Evolutionary conservation across 2,329 filamentous ascomycete species (phyloP).

Genomic region (Phialophora expanda): DNA sequence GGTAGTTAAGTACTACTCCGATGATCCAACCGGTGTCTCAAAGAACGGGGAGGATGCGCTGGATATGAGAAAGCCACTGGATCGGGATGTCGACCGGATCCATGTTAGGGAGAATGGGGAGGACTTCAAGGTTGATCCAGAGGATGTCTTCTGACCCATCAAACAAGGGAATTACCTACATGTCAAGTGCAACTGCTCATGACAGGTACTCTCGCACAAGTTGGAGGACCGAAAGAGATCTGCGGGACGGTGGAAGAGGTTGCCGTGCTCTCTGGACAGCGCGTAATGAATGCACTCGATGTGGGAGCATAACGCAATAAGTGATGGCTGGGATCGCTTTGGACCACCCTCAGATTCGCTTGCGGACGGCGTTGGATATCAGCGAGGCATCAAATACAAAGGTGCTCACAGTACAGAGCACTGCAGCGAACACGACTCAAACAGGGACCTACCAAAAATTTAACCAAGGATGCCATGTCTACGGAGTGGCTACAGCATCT

Average conservation of each 20-base stretch:
- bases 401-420: background rate
- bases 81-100: slow-evolving; percentile 74
- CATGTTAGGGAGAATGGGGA: slow-evolving; percentile 84
- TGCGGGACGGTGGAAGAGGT: background rate
- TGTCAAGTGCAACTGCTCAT: background rate
- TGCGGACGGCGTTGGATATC: background rate
- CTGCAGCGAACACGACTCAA: background rate
- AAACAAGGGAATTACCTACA: background rate
- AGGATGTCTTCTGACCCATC: slow-evolving; percentile 70
- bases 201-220: background rate
- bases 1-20: slow-evolving; percentile 91
- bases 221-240: background rate
- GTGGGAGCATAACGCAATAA: background rate
- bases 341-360: too few relatives aligned
- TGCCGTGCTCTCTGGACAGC: background rate
- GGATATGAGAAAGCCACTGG: slow-evolving; percentile 94
- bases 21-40: slow-evolving; percentile 70
- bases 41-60: slow-evolving; percentile 78
- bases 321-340: background rate
- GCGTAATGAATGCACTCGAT: background rate
- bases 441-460: background rate
- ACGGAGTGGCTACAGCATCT: background rate
- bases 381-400: background rate
- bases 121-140: slow-evolving; percentile 74
- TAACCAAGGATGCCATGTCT: background rate